phyloP scores from a whole-genome alignment of 1,139 yeast genomes.

The Magnusiomyces paraingens region DNA sequence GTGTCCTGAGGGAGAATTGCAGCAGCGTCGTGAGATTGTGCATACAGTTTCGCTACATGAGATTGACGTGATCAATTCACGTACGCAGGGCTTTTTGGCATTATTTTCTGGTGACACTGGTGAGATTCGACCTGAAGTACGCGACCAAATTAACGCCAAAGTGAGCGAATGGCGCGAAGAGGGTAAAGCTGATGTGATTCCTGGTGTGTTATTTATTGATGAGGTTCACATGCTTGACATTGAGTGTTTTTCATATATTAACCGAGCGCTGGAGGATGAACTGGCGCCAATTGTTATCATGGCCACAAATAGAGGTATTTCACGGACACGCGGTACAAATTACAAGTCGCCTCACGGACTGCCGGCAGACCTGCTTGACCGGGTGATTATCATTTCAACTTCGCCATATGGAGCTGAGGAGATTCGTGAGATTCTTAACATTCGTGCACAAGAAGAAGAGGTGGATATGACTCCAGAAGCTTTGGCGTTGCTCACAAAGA shows the following conservation, averaged over 20 bases:
- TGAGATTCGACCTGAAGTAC: slow-evolving; percentile 89
- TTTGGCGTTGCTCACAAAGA: slow-evolving; percentile 80
- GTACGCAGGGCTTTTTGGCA: slow-evolving; percentile 97
- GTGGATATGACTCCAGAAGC: slow-evolving; percentile 82
- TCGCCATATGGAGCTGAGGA: slow-evolving; percentile 70
- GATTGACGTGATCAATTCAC: slow-evolving; percentile 94
- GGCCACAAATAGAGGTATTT: slow-evolving; percentile 96
- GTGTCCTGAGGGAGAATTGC: slow-evolving; percentile 98
- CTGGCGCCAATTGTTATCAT: slow-evolving; percentile 95
- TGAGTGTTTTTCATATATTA: slow-evolving; percentile 92
- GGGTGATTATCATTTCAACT: slow-evolving; percentile 90
- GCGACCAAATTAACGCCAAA: slow-evolving; percentile 94
- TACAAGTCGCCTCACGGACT: slow-evolving; percentile 95
- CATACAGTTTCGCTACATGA: slow-evolving; percentile 97
- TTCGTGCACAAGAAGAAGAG: slow-evolving; percentile 95
- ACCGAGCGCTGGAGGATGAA: slow-evolving; percentile 94
- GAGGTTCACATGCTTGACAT: slow-evolving; percentile 99
- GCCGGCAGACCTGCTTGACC: slow-evolving; percentile 88
- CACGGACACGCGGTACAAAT: slow-evolving; percentile 87
- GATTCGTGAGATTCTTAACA: slow-evolving; percentile 74
- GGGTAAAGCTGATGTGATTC: slow-evolving; percentile 96
- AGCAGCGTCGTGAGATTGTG: slow-evolving; percentile 88
- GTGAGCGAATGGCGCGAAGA: slow-evolving; percentile 99
- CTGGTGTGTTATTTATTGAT: slow-evolving; percentile 97
- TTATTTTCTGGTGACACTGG: slow-evolving; percentile 97